Percentiles rank a stretch among this genome's conserved stretches.
Conservation (phyloP, 2,329 filamentous ascomycete species). For the Cladosporium cucumerinum region DNA sequence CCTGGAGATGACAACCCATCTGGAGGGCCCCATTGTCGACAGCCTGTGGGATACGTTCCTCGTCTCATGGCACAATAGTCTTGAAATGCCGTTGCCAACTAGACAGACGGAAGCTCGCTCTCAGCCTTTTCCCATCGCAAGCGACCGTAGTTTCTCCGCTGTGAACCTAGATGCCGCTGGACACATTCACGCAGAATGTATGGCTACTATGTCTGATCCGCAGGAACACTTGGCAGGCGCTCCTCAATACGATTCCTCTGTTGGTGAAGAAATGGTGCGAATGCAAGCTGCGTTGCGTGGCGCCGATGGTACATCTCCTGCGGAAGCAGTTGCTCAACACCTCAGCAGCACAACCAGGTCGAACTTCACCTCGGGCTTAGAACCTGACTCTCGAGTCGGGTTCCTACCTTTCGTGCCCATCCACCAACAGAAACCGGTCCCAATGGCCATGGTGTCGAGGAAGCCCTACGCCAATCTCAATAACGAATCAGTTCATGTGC, state of each 20-base stretch:
- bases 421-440: slow-evolving; percentile 32
- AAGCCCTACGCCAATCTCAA: slow-evolving; percentile 64
- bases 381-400: slow-evolving; percentile 18
- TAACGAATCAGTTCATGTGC: slow-evolving; percentile 59
- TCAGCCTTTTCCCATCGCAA: slow-evolving; percentile 36
- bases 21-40: slow-evolving; percentile 75
- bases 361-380: slow-evolving; percentile 44
- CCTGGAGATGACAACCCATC: slow-evolving; percentile 73
- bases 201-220: slow-evolving; percentile 33
- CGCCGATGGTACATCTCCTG: slow-evolving; percentile 48
- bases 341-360: slow-evolving; percentile 48
- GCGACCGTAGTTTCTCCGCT: slow-evolving; percentile 31
- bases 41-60: slow-evolving; percentile 71
- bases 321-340: slow-evolving; percentile 61
- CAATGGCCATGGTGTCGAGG: slow-evolving; percentile 69
- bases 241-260: slow-evolving; percentile 62
- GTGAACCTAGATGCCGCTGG: slow-evolving; percentile 32
- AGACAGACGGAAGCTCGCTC: slow-evolving; percentile 35
- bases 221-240: slow-evolving; percentile 57
- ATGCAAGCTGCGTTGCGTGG: slow-evolving; percentile 57
- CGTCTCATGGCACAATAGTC: slow-evolving; percentile 65
- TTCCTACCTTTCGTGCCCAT: slow-evolving; percentile 58
- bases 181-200: slow-evolving; percentile 24
- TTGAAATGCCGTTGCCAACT: slow-evolving; percentile 60
- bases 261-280: slow-evolving; percentile 59